Evolutionary conservation across 106 monocot species (phyloP), one percentile per base, ranked within the genome.

Genomic region (Platanthera guangdongensis): DNA sequence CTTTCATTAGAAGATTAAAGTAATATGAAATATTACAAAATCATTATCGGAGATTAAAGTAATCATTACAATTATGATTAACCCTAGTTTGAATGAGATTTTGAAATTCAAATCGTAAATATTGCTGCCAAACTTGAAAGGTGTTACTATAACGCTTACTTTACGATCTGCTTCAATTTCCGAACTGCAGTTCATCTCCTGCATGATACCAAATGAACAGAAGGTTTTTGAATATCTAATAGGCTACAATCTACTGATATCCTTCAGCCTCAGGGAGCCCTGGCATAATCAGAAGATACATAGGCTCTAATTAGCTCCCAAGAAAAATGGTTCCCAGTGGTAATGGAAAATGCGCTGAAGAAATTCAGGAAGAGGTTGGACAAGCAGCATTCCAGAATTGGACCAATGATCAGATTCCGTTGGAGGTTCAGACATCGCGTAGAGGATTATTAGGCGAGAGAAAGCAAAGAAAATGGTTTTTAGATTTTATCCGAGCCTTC

Each of bases 311-410:
- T 68, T 28, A 84, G 22, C 62, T 51, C 18, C 15, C 19, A 30
- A 77, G 54, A 30, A 78, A 63, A 83, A 95, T 90, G 90, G 78
- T 68, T 83, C 79, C 84, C 64, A 73, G 52, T 64, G 85, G 74
- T 67, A 79, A 85, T 79, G 81, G 72, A 62, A 82, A 87, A 45
- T 50, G 10, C 9, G 70, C 55, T 32, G 45, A 74, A 28, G 90
- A 95, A 74, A 89, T 93, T 78, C 75, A 84, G 52, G 86, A 88
- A 83, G 85, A 82, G 15, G 4, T 7, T 51, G 74, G 45, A 47
- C 21, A 79, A 39, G 72, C n/a, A 4, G 47, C 16, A 49, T 30
- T 70, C 63, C 18, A 47, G 64, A 85, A 80, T 71, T 71, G 32
- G 28, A 57, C 70, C 13, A 83, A 82, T 57, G 78, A 85, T 50